Evolutionary conservation across 768 basidiomycete genomes (phyloP), one percentile per base, ranked within the genome.

Genomic region (Hygrocybe punicea): DNA sequence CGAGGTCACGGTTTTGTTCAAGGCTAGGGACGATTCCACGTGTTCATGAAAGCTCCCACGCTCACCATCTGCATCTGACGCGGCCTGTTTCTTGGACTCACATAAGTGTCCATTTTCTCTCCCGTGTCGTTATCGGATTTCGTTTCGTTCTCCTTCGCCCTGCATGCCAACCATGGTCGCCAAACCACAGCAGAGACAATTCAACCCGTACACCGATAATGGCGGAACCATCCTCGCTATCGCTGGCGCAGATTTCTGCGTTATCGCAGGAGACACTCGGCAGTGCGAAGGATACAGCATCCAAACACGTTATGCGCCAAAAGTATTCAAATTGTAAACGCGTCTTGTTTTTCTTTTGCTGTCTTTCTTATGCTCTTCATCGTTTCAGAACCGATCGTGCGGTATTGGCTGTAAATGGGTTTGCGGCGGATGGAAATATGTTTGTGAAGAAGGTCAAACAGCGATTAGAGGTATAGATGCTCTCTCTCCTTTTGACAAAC

Each of bases 231-330:
- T 98, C 74, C 85, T 99, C 65, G 91, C 91, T 67, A 91, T 98
- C 69, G 93, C 95, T 4, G 97, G 96, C 53, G 82, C 84, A 45
- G 91, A 94, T 71, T 98, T 98, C 71, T 83, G 83, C 58, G 93
- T 98, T 69, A 90, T 98, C 65, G 95, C 97, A 5, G 92, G 94
- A 51, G 96, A 99, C 74, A 99, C 96, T 44, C 79, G 96, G 56
- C 97, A 98, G 77, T 93, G 87, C 62, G 91, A 95, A 70, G 96
- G 96, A n/a, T 98, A 91, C 75, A 90, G 78, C 69, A 99, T 99
- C 71, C 96, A 99, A 79, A 97, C 96, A 58, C 82, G 96, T 71
- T 98, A 97, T 72, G 93, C 93, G 7, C 87, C 93, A 42, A 96
- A 98, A 74, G 93, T 98, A 58, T 97, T 94, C 76, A 81, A 84